Evolutionary conservation across 768 basidiomycete genomes (phyloP).

Genomic region (Boletus fagicola): DNA sequence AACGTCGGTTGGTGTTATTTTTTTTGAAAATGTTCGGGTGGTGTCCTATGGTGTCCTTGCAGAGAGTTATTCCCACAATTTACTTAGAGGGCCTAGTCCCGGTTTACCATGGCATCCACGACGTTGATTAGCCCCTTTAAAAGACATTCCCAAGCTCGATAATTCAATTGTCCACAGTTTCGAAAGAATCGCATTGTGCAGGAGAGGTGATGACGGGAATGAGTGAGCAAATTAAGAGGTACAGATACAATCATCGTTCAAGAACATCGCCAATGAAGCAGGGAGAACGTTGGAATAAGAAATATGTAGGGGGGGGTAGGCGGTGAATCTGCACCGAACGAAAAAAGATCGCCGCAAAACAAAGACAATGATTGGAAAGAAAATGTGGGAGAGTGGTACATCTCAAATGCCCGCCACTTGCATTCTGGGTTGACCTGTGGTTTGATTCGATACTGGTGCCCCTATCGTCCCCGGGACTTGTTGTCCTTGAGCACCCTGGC

Average conservation of each 20-base stretch:
- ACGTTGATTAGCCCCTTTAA: background rate
- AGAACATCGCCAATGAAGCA: conserved; percentile 26
- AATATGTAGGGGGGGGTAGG: conserved; percentile 1
- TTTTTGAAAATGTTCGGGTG: background rate
- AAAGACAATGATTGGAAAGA: conserved; percentile 9
- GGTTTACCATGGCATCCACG: conserved; percentile 1
- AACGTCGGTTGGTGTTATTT: background rate
- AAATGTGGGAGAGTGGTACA: conserved; percentile 12
- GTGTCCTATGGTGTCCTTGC: background rate
- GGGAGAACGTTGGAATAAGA: conserved; percentile 21
- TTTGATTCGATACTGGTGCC: conserved; percentile 26
- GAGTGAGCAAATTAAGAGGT: conserved; percentile 34
- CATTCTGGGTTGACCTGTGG: conserved; percentile 33
- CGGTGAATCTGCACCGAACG: conserved; percentile 3
- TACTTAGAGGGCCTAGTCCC: background rate
- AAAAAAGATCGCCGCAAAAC: conserved; percentile 13
- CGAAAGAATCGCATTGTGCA: conserved; percentile 23
- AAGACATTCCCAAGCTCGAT: background rate
- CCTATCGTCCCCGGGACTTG: conserved; percentile 35
- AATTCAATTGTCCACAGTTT: conserved; percentile 18
- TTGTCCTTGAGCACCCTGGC: conserved; percentile 38
- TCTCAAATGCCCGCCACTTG: conserved; percentile 35
- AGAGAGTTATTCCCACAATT: conserved; percentile 1
- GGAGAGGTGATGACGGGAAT: conserved; percentile 14
- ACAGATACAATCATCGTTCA: conserved; percentile 41